Percentiles rank a stretch among this genome's conserved stretches.
These are phyloP conservation scores for Xylaria intraflava DNA, from an alignment of 495 filamentous ascomycete species.

Conservation along the genomic window DNA sequence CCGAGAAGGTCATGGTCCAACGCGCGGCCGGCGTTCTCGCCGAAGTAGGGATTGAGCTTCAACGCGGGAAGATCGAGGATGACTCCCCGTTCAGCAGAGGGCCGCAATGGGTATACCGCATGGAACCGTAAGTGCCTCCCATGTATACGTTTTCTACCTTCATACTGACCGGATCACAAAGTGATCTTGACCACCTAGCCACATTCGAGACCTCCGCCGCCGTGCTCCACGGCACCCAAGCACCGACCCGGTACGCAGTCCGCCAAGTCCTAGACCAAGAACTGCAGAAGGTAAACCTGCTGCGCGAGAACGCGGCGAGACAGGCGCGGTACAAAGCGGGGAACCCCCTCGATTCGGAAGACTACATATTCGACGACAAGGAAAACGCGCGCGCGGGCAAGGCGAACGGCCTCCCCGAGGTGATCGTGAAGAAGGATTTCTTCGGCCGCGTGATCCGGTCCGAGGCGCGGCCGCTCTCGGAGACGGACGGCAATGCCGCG, in stretches of 20 bases:
- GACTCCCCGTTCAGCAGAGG: constrained; percentile 38
- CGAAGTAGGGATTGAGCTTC: constrained; percentile 72
- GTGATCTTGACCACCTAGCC: constrained; percentile 58
- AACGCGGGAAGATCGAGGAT: constrained; percentile 72
- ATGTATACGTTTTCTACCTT: not conserved
- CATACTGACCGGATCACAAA: constrained; percentile 7
- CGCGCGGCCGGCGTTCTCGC: constrained; percentile 73
- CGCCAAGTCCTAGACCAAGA: constrained; percentile 90
- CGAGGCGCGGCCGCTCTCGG: constrained; percentile 30
- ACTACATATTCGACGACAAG: constrained; percentile 35
- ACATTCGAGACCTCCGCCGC: constrained; percentile 52
- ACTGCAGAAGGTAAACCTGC: constrained; percentile 59
- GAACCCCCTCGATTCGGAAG: constrained; percentile 22
- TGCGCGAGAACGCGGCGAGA: constrained; percentile 52
- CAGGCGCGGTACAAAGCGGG: constrained; percentile 48
- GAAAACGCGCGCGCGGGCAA: constrained; percentile 31
- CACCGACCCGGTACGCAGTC: constrained; percentile 78
- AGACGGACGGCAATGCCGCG: constrained; percentile 33
- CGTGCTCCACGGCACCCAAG: constrained; percentile 41
- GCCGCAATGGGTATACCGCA: constrained; percentile 76
- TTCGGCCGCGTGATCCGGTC: constrained; percentile 68
- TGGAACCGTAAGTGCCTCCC: constrained; percentile 73
- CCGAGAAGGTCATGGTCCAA: constrained; percentile 71
- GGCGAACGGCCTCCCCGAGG: constrained; percentile 22
- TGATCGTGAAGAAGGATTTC: constrained; percentile 73